phyloP scores from a whole-genome alignment of 1,284 basidiomycete species.

The Porodaedalea pini region DNA sequence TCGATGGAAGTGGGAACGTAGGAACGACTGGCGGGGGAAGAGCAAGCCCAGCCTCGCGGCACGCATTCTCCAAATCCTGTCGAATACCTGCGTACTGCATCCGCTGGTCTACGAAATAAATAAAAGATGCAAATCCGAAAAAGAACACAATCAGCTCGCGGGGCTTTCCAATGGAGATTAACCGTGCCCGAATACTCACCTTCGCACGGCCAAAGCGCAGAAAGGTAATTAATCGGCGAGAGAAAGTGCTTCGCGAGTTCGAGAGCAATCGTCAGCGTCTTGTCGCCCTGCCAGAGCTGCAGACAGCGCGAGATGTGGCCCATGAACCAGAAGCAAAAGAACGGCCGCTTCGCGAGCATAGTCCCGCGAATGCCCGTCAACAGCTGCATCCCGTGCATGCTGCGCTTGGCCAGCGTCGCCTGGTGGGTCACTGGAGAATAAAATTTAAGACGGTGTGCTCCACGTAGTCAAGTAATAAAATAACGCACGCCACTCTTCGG shows the following conservation, averaged over 20 bases:
- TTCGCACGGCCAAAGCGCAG: constrained; percentile 62
- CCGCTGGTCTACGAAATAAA: constrained; percentile 13
- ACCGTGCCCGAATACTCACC: constrained; percentile 37
- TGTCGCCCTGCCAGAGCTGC: constrained; percentile 59
- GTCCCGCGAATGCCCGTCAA: constrained; percentile 60
- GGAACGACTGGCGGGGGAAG: constrained; percentile 14
- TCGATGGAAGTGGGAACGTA: constrained; percentile 4
- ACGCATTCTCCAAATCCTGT: constrained; percentile 9
- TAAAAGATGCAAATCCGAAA: background rate
- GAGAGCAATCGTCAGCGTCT: constrained; percentile 56
- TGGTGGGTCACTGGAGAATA: constrained; percentile 55
- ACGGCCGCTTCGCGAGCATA: constrained; percentile 54
- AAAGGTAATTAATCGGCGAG: constrained; percentile 61
- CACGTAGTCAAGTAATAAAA: constrained; percentile 1
- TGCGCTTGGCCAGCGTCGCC: constrained; percentile 52
- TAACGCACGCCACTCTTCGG: constrained; percentile 70
- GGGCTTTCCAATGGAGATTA: background rate
- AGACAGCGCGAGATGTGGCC: constrained; percentile 53
- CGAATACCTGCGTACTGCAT: constrained; percentile 8
- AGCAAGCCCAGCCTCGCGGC: constrained; percentile 8
- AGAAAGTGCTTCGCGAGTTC: constrained; percentile 63
- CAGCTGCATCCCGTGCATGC: constrained; percentile 56
- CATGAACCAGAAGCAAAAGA: constrained; percentile 78
- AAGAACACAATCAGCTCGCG: background rate
- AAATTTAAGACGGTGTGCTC: background rate